Conservation (phyloP, 140 eudicot genomes). For the Ambrosia hybrid region DNA sequence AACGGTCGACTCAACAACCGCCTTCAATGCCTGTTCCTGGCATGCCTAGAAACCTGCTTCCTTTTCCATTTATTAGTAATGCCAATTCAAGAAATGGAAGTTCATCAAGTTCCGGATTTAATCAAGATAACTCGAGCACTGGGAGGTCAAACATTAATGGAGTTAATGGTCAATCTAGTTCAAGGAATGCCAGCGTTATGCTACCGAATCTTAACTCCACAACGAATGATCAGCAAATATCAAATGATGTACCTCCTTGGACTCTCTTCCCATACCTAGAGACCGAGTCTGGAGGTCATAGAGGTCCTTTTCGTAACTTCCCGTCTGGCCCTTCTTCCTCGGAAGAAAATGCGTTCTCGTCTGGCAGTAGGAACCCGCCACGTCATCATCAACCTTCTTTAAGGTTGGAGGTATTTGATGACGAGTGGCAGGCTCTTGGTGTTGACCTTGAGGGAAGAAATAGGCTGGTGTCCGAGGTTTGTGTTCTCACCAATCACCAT, state of each 20-base stretch:
- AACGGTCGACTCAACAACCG: constrained; percentile 31
- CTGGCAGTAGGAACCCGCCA: constrained; percentile 33
- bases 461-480: constrained; percentile 66
- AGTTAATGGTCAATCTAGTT: constrained; percentile 34
- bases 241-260: constrained; percentile 56
- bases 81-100: constrained; percentile 42
- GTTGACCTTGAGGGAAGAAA: constrained; percentile 66
- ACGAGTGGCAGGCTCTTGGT: constrained; percentile 59
- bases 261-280: constrained; percentile 53
- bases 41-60: constrained; percentile 41
- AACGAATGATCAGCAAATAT: constrained; percentile 37
- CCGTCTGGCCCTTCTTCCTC: constrained; percentile 33
- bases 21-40: constrained; percentile 42
- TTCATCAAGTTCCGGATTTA: constrained; percentile 41
- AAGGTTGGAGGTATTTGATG: constrained; percentile 56
- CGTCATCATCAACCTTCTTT: constrained; percentile 39
- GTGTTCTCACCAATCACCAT: constrained; percentile 2
- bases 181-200: constrained; percentile 33
- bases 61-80: constrained; percentile 46
- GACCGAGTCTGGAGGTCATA: constrained; percentile 47
- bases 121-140: constrained; percentile 54
- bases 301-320: constrained; percentile 40
- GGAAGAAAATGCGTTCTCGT: constrained; percentile 37
- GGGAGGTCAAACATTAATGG: constrained; percentile 39
- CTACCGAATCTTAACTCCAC: constrained; percentile 48